phyloP scores from a whole-genome alignment of 352 stramenopile species.

The Globisporangium okanoganense region DNA sequence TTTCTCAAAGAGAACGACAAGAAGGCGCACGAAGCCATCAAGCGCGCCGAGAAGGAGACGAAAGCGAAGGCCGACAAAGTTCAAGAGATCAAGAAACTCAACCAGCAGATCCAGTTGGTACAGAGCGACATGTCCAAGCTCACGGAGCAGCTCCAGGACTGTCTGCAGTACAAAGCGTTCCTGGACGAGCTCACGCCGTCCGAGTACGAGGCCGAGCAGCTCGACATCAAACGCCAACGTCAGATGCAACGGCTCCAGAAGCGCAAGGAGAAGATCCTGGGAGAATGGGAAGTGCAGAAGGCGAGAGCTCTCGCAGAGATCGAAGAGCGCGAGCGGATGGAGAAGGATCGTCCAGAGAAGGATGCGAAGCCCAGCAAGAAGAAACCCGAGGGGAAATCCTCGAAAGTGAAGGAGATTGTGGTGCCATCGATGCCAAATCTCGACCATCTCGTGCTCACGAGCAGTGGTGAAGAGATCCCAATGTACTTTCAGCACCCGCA shows the following conservation, averaged over 20 bases:
- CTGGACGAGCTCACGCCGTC: constrained; percentile 88
- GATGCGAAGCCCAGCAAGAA: constrained; percentile 45
- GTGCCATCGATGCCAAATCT: constrained; percentile 67
- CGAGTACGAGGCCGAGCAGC: constrained; percentile 85
- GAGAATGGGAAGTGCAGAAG: constrained; percentile 62
- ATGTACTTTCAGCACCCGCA: constrained; percentile 95
- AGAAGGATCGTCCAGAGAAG: constrained; percentile 63
- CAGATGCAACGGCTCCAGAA: constrained; percentile 61
- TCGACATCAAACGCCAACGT: constrained; percentile 61
- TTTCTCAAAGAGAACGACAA: constrained; percentile 98
- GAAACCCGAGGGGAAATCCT: constrained; percentile 39
- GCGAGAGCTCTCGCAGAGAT: constrained; percentile 53
- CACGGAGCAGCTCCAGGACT: constrained; percentile 93
- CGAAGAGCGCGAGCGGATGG: constrained; percentile 54
- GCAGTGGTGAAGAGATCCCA: constrained; percentile 88
- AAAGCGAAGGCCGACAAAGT: constrained; percentile 93
- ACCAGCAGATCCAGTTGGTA: constrained; percentile 94
- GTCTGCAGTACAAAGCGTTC: constrained; percentile 92
- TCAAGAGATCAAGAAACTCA: constrained; percentile 94
- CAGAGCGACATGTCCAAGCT: constrained; percentile 94
- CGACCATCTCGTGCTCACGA: constrained; percentile 57
- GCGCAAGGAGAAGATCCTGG: constrained; percentile 65
- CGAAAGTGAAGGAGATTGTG: constrained; percentile 36
- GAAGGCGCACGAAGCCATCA: constrained; percentile 95
- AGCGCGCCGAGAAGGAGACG: constrained; percentile 92